Conservation (phyloP, 768 basidiomycete species). For the Amyloporia xantha region DNA sequence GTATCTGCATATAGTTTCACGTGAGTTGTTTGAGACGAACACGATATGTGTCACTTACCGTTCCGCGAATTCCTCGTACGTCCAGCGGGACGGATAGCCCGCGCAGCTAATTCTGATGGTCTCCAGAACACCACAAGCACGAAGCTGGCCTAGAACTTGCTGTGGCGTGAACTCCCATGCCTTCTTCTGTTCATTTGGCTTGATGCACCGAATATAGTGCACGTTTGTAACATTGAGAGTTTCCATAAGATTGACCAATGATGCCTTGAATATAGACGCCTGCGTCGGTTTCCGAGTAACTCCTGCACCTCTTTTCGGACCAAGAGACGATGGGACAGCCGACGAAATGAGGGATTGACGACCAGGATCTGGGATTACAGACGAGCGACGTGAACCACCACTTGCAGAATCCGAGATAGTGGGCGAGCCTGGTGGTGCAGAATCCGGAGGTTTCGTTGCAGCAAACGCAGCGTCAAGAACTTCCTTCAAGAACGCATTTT, state of each 20-base stretch:
- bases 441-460: slow-evolving; percentile 60
- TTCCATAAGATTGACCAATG: slow-evolving; percentile 90
- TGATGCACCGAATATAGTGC: slow-evolving; percentile 99
- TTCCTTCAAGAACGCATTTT: slow-evolving; percentile 90
- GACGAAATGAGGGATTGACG: slow-evolving; percentile 63
- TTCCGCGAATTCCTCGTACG: slow-evolving; percentile 97
- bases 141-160: slow-evolving; percentile 89
- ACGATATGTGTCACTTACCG: slow-evolving; percentile 46
- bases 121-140: slow-evolving; percentile 98
- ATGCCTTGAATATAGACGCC: slow-evolving; percentile 97
- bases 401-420: slow-evolving; percentile 74
- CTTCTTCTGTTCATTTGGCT: slow-evolving; percentile 93
- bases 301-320: slow-evolving; percentile 58
- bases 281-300: slow-evolving; percentile 89
- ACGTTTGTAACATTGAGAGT: slow-evolving; percentile 97
- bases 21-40: background rate
- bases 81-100: slow-evolving; percentile 97
- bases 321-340: slow-evolving; percentile 29
- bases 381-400: slow-evolving; percentile 71
- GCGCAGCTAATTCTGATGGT: slow-evolving; percentile 99
- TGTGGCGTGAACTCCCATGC: slow-evolving; percentile 97
- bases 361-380: slow-evolving; percentile 83
- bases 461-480: slow-evolving; percentile 87
- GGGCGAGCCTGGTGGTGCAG: slow-evolving; percentile 67
- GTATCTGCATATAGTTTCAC: slow-evolving; percentile 48